Conservation (phyloP, 495 filamentous ascomycete genomes). For the Pyronema domesticum region DNA sequence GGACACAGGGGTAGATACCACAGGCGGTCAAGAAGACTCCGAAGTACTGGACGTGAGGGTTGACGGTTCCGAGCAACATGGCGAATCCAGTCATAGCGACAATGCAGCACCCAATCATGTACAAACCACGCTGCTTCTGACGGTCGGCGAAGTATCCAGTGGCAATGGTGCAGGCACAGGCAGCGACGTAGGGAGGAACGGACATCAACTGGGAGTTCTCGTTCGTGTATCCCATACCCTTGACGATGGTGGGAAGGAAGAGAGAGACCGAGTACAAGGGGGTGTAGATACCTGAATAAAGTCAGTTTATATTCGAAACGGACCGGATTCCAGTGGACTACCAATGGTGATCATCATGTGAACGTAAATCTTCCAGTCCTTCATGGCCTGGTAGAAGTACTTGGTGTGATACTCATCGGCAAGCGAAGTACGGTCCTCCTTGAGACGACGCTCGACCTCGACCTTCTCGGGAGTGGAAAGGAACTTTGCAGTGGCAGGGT, state of each 20-base stretch:
- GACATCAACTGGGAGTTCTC: constrained; percentile 35
- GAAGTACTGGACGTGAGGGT: constrained; percentile 48
- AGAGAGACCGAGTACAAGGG: constrained; percentile 30
- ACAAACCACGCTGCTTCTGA: constrained; percentile 28
- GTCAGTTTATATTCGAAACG: neutral
- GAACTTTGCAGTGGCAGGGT: constrained; percentile 38
- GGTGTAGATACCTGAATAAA: constrained; percentile 17
- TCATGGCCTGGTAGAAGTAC: constrained; percentile 46
- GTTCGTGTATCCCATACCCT: constrained; percentile 31
- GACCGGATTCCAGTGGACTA: constrained; percentile 4
- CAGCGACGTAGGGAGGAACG: constrained; percentile 34
- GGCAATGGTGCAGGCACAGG: constrained; percentile 30
- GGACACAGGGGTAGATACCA: constrained; percentile 60
- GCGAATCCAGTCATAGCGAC: constrained; percentile 48
- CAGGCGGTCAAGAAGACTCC: constrained; percentile 49
- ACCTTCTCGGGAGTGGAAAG: constrained; percentile 32
- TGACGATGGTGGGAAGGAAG: constrained; percentile 37
- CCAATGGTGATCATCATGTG: constrained; percentile 31
- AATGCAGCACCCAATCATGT: constrained; percentile 27
- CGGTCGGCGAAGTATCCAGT: constrained; percentile 28
- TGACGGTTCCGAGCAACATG: constrained; percentile 38
- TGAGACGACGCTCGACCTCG: constrained; percentile 33
- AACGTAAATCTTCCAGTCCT: constrained; percentile 49
- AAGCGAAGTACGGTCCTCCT: constrained; percentile 41
- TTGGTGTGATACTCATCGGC: constrained; percentile 51